Base-by-base conservation (phyloP, 2,329 filamentous ascomycete species). In the Pseudogymnoascus sp. region DNA sequence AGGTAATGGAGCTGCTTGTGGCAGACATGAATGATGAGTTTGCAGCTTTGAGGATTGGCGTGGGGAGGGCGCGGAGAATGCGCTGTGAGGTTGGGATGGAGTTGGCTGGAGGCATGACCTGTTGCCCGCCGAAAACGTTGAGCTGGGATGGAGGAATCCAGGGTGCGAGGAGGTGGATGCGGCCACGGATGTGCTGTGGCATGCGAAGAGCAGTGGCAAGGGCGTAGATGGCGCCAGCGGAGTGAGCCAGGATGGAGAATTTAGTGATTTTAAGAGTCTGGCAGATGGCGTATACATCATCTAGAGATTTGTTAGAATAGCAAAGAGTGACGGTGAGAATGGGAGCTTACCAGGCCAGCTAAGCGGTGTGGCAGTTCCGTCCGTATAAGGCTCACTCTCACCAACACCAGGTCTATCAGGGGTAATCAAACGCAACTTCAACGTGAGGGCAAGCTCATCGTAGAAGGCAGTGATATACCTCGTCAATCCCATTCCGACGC, bases 91-190 rank as follows among this genome's bases (percentile, higher is more conserved):
- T 92, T 3, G 95, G 95, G 50, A 99, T 88, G 4, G 92, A 90
- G 68, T 91, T 93, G 0, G 88, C 88, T 0, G 93, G 93, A 0
- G 90, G 89, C 3, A 89, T 82, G 14, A 87, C 87, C 70, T 91
- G 87, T 14, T 84, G 84, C 63, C 90, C 87, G 28, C 88, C 87
- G 67, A 93, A 88, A 16, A 89, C 87, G 62, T 87, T 92, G 81
- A 96, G 89, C 73, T 96, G 92, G 4, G 91, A 97, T 0, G 95
- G 95, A 1, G 95, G 95, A 56, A 99, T 97, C 95, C 92, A 97
- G 0, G 95, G 95, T 0, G 95, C 93, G 7, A 99, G 82, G 2
- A 99, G 84, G 75, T 99, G 95, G 63, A 99, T 95, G 62, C 91
- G 89, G 18, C 95, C 95, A 5, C 93, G 89, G 66, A 99, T 96